Percentiles rank a stretch among this genome's conserved stretches.
Evolutionary conservation across 371 early-diverging fungal genomes (phyloP).

Genomic region (Mortierella sp.): DNA sequence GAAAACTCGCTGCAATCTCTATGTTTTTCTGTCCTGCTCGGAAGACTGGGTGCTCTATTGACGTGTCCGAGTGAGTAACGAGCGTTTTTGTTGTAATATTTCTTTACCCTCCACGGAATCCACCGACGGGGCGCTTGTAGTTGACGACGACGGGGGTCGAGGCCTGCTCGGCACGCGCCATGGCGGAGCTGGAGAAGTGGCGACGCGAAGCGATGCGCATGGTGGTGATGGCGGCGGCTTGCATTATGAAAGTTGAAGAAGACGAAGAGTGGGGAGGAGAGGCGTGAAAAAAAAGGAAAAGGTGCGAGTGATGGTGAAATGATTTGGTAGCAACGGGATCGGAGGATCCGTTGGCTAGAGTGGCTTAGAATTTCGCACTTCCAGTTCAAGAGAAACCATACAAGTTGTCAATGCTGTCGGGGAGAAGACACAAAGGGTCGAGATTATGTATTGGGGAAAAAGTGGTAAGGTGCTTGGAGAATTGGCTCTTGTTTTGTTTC

Average conservation of each 20-base stretch:
- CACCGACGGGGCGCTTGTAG: slow-evolving; percentile 57
- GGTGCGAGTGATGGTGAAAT: not conserved
- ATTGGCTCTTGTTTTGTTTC: too few relatives aligned
- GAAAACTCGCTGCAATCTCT: not conserved
- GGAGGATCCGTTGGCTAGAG: slow-evolving; percentile 13
- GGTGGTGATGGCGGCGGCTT: slow-evolving; percentile 41
- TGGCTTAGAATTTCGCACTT: too few relatives aligned
- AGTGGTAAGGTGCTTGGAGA: too few relatives aligned
- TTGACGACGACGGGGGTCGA: slow-evolving; percentile 49
- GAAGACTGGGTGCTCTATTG: slow-evolving; percentile 2
- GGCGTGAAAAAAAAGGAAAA: not conserved
- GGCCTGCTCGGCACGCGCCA: slow-evolving; percentile 47
- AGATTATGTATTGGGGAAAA: too few relatives aligned
- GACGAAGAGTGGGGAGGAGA: not conserved
- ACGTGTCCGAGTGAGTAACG: not conserved
- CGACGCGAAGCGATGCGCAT: slow-evolving; percentile 53
- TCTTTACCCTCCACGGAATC: slow-evolving; percentile 58
- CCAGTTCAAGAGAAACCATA: too few relatives aligned
- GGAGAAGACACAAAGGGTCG: not conserved
- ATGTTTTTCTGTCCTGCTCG: not conserved
- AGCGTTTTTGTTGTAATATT: not conserved
- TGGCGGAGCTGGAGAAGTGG: slow-evolving; percentile 46
- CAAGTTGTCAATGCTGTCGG: too few relatives aligned
- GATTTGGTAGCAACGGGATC: not conserved
- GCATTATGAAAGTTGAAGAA: slow-evolving; percentile 34